Evolutionary conservation across 352 stramenopile species (phyloP).

Genomic region (Phytophthora ramorum): DNA sequence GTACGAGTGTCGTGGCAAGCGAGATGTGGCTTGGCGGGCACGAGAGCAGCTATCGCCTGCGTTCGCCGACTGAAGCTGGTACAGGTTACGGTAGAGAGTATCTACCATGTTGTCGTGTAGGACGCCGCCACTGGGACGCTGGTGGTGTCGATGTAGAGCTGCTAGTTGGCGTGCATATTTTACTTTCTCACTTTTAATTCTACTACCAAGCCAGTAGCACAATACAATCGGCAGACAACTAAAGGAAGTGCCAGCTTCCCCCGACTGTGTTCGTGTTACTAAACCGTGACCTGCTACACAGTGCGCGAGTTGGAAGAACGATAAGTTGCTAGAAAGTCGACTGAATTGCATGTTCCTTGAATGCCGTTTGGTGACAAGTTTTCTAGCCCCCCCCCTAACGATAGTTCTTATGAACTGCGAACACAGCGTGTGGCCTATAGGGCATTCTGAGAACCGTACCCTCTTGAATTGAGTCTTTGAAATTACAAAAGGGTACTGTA

Average conservation of each 20-base stretch:
- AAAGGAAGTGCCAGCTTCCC: slow-evolving; percentile 11
- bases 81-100: not conserved
- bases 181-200: slow-evolving; percentile 1
- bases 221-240: slow-evolving; percentile 10
- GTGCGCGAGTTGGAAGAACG: too few species aligned
- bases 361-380: too few species aligned
- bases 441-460: too few species aligned
- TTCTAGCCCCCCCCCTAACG: too few species aligned
- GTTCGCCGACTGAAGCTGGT: not conserved
- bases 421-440: too few species aligned
- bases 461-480: too few species aligned
- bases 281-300: slow-evolving; percentile 1
- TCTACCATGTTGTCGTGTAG: not conserved
- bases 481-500: too few species aligned
- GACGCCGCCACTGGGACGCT: not conserved
- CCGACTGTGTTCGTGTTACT: slow-evolving; percentile 4
- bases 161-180: not conserved
- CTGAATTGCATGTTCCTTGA: too few species aligned
- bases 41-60: not conserved
- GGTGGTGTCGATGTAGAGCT: not conserved
- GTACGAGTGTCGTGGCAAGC: not conserved
- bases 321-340: too few species aligned
- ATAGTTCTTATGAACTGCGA: too few species aligned
- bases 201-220: slow-evolving; percentile 5
- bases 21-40: slow-evolving; percentile 1